These are phyloP conservation scores for Blastocystis sp. DNA, from an alignment of 352 stramenopile species.

Conservation along the genomic window DNA sequence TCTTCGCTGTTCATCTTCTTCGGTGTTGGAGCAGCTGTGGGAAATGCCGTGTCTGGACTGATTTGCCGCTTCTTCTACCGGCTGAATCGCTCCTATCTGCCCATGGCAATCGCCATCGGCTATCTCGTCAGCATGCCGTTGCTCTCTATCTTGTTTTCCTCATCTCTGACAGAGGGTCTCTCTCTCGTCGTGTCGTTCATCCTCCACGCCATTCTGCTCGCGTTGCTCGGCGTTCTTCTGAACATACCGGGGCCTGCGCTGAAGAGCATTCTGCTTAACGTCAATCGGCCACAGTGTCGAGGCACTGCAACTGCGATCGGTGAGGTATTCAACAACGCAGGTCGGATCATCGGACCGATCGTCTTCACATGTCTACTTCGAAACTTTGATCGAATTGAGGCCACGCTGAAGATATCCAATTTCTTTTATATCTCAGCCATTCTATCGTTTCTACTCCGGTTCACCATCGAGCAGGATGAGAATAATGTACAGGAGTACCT, in stretches of 20 bases:
- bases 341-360: not conserved
- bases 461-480: not conserved
- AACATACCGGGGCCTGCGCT: conserved; percentile 25
- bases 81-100: conserved; percentile 29
- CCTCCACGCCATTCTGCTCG: conserved; percentile 16
- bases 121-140: conserved; percentile 42
- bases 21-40: not conserved
- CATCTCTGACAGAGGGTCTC: not conserved
- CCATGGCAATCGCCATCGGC: not conserved
- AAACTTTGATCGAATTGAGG: not conserved
- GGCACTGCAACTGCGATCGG: conserved; percentile 9
- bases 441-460: not conserved
- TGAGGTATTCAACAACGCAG: conserved; percentile 48
- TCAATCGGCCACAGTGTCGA: conserved; percentile 40
- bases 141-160: not conserved
- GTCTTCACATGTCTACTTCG: not conserved
- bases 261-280: conserved; percentile 28
- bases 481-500: not conserved
- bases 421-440: not conserved
- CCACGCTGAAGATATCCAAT: not conserved
- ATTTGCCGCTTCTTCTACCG: conserved; percentile 28
- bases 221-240: conserved; percentile 2
- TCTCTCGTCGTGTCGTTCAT: not conserved
- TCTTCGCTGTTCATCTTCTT: conserved; percentile 32
- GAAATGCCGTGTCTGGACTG: not conserved